Evolutionary conservation across 179 eudicot genomes (phyloP).

Genomic region (Silene vulgaris): DNA sequence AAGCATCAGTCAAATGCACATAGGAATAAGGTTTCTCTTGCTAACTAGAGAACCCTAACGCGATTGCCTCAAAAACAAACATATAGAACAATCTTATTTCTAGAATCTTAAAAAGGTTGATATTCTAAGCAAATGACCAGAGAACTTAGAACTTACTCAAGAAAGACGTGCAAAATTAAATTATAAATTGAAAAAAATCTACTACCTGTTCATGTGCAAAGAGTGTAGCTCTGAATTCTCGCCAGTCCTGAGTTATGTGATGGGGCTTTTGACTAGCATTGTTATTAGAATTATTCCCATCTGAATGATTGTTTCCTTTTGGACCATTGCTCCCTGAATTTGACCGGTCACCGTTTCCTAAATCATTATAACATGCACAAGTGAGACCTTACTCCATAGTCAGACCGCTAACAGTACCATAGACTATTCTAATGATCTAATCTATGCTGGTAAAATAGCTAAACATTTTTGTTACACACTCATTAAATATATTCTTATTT

Average conservation of each 20-base stretch:
- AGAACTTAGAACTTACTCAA: not conserved
- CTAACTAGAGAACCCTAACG: not conserved
- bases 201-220: slow-evolving; percentile 74
- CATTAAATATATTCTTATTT: not conserved
- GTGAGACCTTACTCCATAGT: not conserved
- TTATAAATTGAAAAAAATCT: not conserved
- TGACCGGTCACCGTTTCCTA: slow-evolving; percentile 55
- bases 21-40: too few species aligned
- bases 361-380: slow-evolving; percentile 19
- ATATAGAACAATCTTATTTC: too few species aligned
- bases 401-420: not conserved
- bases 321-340: slow-evolving; percentile 56
- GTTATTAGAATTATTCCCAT: slow-evolving; percentile 49
- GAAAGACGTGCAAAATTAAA: not conserved
- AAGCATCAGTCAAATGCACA: too few species aligned
- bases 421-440: not conserved
- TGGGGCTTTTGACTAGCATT: slow-evolving; percentile 46
- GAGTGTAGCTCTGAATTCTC: slow-evolving; percentile 83
- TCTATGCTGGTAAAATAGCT: not conserved
- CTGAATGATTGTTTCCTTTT: slow-evolving; percentile 57
- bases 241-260: slow-evolving; percentile 65
- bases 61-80: not conserved
- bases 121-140: not conserved
- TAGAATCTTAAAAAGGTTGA: too few species aligned
- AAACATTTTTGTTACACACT: not conserved